phyloP scores from a whole-genome alignment of 805 yeast species.

The Kuraishia capsulata region DNA sequence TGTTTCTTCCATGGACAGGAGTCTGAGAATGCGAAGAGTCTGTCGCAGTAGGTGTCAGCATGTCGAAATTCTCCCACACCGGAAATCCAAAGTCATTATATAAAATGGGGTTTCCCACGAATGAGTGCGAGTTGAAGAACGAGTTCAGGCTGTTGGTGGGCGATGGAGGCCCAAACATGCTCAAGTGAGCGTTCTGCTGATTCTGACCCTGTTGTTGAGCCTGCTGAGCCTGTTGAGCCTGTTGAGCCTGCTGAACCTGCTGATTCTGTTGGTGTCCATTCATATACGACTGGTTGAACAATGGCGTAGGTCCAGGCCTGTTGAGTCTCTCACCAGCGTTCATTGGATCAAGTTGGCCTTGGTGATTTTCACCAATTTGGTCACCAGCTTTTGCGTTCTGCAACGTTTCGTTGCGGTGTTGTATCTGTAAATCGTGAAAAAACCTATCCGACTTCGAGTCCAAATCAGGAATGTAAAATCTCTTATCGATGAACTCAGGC shows the following conservation, averaged over 20 bases:
- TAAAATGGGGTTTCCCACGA: neutral
- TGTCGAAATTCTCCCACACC: neutral
- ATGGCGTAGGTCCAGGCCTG: too few species aligned
- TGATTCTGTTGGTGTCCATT: neutral
- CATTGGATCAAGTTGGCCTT: neutral
- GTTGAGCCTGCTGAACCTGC: neutral
- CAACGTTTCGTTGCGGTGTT: neutral
- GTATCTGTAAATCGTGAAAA: constrained; percentile 4
- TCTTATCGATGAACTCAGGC: constrained; percentile 16
- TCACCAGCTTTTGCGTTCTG: too few species aligned
- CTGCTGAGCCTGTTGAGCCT: neutral
- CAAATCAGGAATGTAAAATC: constrained; percentile 18
- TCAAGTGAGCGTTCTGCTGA: neutral
- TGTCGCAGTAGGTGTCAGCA: neutral
- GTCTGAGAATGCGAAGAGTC: neutral
- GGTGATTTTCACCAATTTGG: too few species aligned
- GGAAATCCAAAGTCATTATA: neutral
- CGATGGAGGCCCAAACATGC: neutral
- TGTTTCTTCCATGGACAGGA: neutral
- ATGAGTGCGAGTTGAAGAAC: constrained; percentile 2
- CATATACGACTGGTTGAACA: too few species aligned
- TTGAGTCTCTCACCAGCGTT: too few species aligned
- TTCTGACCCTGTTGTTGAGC: neutral
- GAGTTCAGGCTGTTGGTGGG: neutral
- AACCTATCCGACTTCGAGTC: constrained; percentile 17